Evolutionary conservation across 2,329 filamentous ascomycete species (phyloP).

Genomic region (Epichloe aotearoae): DNA sequence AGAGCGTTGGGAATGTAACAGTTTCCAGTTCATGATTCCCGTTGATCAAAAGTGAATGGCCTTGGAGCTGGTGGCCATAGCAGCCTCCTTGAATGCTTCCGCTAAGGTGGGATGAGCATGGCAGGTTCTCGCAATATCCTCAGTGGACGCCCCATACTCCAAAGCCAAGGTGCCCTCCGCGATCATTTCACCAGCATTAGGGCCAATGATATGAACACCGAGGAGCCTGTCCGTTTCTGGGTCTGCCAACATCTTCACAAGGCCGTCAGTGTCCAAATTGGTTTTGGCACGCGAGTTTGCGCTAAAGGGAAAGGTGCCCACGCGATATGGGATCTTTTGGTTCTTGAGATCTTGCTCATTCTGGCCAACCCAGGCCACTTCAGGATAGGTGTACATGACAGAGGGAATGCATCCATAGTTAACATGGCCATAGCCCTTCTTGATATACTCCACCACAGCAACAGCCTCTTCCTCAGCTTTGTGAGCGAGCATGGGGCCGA

Average conservation of each 20-base stretch:
- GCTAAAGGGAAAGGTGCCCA: constrained; percentile 86
- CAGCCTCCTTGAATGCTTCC: constrained; percentile 98
- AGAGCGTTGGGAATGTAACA: background rate
- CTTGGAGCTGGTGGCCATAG: constrained; percentile 93
- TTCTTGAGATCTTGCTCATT: constrained; percentile 93
- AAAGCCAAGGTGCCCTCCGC: constrained; percentile 89
- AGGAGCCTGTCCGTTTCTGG: constrained; percentile 92
- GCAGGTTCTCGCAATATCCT: constrained; percentile 89
- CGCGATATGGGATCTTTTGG: constrained; percentile 77
- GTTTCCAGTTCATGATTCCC: background rate
- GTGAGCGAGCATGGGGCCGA: constrained; percentile 97
- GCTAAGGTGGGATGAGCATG: constrained; percentile 93
- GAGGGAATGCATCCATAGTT: constrained; percentile 94
- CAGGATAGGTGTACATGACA: constrained; percentile 99
- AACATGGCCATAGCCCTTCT: constrained; percentile 94
- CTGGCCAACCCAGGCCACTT: constrained; percentile 97
- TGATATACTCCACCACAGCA: constrained; percentile 90
- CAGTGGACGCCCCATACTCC: constrained; percentile 90
- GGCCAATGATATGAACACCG: constrained; percentile 90
- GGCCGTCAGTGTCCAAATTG: constrained; percentile 87
- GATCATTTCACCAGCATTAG: constrained; percentile 98
- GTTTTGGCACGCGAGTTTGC: constrained; percentile 99
- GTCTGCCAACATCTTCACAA: constrained; percentile 95
- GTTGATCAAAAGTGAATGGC: constrained; percentile 75
- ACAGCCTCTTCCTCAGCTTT: constrained; percentile 98